A percentile compares a stretch with the other conserved stretches of the same genome.
These are phyloP conservation scores for Kazachstania viticola DNA, from an alignment of 805 yeast genomes.

Conservation along the genomic window DNA sequence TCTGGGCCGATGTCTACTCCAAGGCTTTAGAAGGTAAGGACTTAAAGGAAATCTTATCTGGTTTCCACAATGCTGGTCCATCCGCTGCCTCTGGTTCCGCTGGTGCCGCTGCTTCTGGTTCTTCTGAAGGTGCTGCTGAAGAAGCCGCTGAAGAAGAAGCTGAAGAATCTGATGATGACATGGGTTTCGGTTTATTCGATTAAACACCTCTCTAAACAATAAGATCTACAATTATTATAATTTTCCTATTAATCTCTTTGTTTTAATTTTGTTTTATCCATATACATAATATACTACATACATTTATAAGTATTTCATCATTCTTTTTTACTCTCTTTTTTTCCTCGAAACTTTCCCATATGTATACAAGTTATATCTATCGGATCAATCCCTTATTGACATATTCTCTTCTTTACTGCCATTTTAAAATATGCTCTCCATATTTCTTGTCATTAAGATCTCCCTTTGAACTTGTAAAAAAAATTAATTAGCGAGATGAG, in stretches of 20 bases:
- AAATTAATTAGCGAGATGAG: too few relatives aligned
- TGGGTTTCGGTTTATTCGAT: slow-evolving; percentile 91
- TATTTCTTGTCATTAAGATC: too few relatives aligned
- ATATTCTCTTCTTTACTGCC: too few relatives aligned
- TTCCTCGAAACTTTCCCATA: too few relatives aligned
- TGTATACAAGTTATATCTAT: too few relatives aligned
- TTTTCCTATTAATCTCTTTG: neutral
- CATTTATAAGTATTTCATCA: too few relatives aligned
- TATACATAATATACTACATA: too few relatives aligned
- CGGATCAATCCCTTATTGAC: too few relatives aligned
- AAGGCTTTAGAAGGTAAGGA: slow-evolving; percentile 78
- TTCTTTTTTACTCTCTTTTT: too few relatives aligned
- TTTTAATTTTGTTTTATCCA: neutral
- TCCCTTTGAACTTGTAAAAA: too few relatives aligned
- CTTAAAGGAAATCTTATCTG: slow-evolving; percentile 56
- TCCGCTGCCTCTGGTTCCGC: slow-evolving; percentile 35
- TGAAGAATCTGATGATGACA: slow-evolving; percentile 68
- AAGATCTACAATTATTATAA: neutral
- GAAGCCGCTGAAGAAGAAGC: slow-evolving; percentile 54
- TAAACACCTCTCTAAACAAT: slow-evolving; percentile 37
- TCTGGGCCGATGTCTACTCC: slow-evolving; percentile 76
- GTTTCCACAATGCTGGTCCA: slow-evolving; percentile 36
- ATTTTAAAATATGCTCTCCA: too few relatives aligned
- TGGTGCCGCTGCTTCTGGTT: slow-evolving; percentile 37
- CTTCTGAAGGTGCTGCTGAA: slow-evolving; percentile 33